Conservation (phyloP, 345 rosid genomes). For the Lepidium sativum region DNA sequence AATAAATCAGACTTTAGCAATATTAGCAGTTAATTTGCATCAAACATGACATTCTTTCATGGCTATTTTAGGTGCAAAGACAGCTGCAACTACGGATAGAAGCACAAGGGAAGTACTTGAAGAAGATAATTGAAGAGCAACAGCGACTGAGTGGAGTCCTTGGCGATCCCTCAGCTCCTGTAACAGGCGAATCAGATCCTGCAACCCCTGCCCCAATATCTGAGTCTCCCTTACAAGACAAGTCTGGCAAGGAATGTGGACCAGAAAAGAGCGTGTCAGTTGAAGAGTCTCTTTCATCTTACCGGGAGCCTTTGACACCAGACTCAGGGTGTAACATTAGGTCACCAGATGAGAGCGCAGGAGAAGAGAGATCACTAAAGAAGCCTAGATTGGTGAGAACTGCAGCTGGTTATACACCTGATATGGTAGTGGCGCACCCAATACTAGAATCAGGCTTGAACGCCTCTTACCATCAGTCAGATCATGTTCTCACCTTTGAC, state of each 20-base stretch:
- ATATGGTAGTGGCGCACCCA: conserved; percentile 46
- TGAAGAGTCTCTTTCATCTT: conserved; percentile 81
- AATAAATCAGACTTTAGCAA: not conserved
- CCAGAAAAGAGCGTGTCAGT: conserved; percentile 68
- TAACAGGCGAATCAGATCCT: conserved; percentile 71
- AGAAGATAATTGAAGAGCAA: conserved; percentile 99
- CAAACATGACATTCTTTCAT: conserved; percentile 4
- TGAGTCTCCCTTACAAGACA: conserved; percentile 66
- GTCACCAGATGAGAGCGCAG: conserved; percentile 52
- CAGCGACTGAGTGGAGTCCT: conserved; percentile 73
- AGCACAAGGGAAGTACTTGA: conserved; percentile 94
- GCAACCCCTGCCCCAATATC: conserved; percentile 85
- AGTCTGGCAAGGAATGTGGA: conserved; percentile 51
- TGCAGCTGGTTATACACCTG: conserved; percentile 38
- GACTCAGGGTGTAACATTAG: conserved; percentile 64
- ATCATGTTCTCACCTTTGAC: conserved; percentile 43
- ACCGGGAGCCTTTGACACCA: conserved; percentile 77
- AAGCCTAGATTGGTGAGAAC: conserved; percentile 48
- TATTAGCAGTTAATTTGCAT: not conserved
- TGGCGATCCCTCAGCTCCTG: conserved; percentile 47
- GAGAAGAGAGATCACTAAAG: conserved; percentile 55
- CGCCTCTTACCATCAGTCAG: conserved; percentile 45
- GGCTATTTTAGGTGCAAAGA: conserved; percentile 68
- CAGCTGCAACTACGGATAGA: conserved; percentile 96
- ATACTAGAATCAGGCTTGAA: conserved; percentile 79